Evolutionary conservation across 2,329 filamentous ascomycete species (phyloP), one percentile per base, ranked within the genome.

Genomic region (Epichloe scottii): DNA sequence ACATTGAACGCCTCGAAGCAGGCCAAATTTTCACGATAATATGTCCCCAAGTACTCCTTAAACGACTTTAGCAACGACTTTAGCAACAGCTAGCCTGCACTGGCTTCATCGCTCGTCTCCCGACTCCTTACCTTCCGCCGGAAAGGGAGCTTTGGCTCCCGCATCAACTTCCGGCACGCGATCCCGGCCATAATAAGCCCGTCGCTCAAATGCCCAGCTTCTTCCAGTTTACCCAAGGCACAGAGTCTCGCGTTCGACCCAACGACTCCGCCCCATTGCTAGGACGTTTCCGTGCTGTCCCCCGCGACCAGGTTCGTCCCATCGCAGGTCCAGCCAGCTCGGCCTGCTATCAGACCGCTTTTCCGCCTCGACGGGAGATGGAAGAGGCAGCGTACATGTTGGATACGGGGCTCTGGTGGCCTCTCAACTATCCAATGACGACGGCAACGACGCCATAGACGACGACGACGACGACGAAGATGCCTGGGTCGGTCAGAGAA

Each of bases 151-250:
- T 3, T 49, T 33, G 37, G 39, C 40, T 47, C 34, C 44, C 23
- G 37, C 52, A 47, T 43, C 48, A 48, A 41, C 7, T 19, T 39
- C 42, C 38, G 41, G 44, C 53, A 49, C 37, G 42, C 17, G 26
- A 15, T 33, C 26, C 49, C 21, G 39, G 39, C 39, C 47, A 30
- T 38, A 21, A 7, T n/a, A 33, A 40, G 12, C 48, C 58, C 37
- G 19, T 48, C 43, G 51, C 37, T 17, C 47, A 44, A 46, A 83
- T 84, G 79, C 78, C 81, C 62, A 72, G 75, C 60, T 81, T 84
- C 71, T 84, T 85, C 68, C 73, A 76, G 63, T 85, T 85, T 67
- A 81, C 81, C 55, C 80, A 81, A 61, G 81, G 81, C 64, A 74
- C 70, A 60, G 81, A 84, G 67, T 75, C 78, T 55, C 74, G 71